phyloP scores from a whole-genome alignment of 2,329 filamentous ascomycete species.

The Ilyonectria destructans region DNA sequence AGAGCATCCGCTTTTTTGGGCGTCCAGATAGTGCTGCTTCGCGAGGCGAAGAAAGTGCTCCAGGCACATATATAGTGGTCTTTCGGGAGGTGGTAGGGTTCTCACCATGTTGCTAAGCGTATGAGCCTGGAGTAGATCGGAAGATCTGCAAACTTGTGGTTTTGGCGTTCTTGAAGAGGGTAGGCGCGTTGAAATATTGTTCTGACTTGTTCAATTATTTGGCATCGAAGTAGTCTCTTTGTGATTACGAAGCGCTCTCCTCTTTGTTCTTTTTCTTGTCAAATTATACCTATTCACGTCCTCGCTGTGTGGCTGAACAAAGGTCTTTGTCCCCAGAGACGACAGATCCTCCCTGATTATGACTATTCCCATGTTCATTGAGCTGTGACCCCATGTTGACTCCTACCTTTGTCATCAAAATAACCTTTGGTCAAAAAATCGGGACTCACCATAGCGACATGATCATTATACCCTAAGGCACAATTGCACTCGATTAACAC shows the following conservation, averaged over 20 bases:
- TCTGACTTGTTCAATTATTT: too few species aligned
- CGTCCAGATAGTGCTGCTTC: neutral
- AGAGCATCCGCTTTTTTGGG: neutral
- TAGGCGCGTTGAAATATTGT: neutral
- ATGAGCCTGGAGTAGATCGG: neutral
- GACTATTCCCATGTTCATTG: too few species aligned
- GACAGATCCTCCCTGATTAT: too few species aligned
- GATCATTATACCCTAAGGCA: too few species aligned
- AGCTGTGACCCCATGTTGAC: too few species aligned
- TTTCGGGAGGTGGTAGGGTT: neutral
- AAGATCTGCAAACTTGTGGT: neutral
- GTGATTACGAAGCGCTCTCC: neutral
- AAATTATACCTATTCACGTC: neutral
- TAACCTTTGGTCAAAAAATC: too few species aligned
- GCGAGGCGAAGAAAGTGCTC: slow-evolving; percentile 19
- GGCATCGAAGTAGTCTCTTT: too few species aligned
- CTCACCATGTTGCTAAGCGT: neutral
- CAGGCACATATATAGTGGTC: slow-evolving; percentile 9
- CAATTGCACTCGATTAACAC: too few species aligned
- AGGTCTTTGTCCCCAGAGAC: neutral
- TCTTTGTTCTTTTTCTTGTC: neutral
- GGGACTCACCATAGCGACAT: too few species aligned
- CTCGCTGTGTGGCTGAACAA: neutral
- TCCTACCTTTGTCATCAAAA: too few species aligned
- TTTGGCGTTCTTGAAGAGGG: neutral